These are phyloP conservation scores for Tulasnella sp. DNA, from an alignment of 768 basidiomycete species.

Conservation along the genomic window DNA sequence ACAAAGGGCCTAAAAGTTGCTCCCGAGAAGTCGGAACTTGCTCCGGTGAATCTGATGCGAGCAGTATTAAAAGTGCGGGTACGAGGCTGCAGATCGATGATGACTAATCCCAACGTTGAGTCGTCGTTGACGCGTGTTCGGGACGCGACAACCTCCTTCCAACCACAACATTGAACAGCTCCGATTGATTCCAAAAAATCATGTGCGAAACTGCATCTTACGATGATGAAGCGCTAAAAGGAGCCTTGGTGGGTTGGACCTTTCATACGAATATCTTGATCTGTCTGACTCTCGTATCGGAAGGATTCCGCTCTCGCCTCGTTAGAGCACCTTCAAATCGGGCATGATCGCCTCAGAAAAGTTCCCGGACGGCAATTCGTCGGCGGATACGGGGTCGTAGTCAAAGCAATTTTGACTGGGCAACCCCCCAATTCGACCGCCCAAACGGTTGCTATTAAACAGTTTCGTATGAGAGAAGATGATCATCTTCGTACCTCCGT, in stretches of 20 bases:
- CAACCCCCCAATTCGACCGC: not conserved
- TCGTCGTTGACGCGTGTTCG: too few species aligned
- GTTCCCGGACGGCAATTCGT: not conserved
- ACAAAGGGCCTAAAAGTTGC: too few species aligned
- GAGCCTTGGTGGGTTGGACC: not conserved
- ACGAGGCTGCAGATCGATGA: too few species aligned
- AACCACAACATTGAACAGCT: too few species aligned
- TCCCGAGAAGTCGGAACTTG: too few species aligned
- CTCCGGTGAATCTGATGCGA: too few species aligned
- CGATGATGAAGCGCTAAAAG: not conserved
- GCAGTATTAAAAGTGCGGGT: too few species aligned
- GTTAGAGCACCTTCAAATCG: not conserved
- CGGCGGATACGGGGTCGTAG: not conserved
- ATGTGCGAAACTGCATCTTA: not conserved
- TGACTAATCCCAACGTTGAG: too few species aligned
- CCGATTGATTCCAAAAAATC: not conserved
- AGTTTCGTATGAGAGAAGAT: not conserved
- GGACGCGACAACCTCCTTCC: too few species aligned
- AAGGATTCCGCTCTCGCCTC: not conserved
- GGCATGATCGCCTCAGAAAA: not conserved
- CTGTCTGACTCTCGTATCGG: not conserved
- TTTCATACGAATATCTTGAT: not conserved
- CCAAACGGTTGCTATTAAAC: not conserved
- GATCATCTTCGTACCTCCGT: not conserved
- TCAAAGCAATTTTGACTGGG: not conserved